These are phyloP conservation scores for Sodiomyces alkalinus DNA, from an alignment of 2,329 filamentous ascomycete genomes.

Conservation along the genomic window DNA sequence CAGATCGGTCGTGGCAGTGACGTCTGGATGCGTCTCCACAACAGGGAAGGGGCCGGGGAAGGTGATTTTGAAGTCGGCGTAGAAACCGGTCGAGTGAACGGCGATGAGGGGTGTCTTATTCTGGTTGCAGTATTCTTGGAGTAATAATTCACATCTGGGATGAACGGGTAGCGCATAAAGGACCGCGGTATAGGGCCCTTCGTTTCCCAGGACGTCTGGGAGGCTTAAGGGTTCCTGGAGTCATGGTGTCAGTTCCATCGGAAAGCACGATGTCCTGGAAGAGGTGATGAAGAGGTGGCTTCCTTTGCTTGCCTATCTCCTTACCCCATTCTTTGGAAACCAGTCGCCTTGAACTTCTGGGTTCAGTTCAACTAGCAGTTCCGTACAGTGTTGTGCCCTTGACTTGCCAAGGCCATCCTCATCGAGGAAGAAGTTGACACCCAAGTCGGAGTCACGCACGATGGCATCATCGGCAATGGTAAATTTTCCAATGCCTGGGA, in stretches of 20 bases:
- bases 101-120: slow-evolving; percentile 62
- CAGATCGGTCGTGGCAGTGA: slow-evolving; percentile 70
- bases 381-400: slow-evolving; percentile 63
- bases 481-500: slow-evolving; percentile 66
- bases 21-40: slow-evolving; percentile 88
- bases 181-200: slow-evolving; percentile 34
- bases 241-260: slow-evolving; percentile 1
- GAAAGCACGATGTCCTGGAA: no score
- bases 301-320: slow-evolving; percentile 2
- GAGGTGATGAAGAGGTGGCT: no score
- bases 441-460: slow-evolving; percentile 72
- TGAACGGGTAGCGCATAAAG: slow-evolving; percentile 37
- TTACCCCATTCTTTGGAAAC: slow-evolving; percentile 34
- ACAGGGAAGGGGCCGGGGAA: slow-evolving; percentile 74
- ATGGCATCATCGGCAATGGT: slow-evolving; percentile 71
- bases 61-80: slow-evolving; percentile 71
- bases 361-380: slow-evolving; percentile 74
- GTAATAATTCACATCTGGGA: slow-evolving; percentile 25
- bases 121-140: slow-evolving; percentile 32
- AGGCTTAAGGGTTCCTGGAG: slow-evolving; percentile 19
- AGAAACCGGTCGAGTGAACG: slow-evolving; percentile 83
- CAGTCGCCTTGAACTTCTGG: slow-evolving; percentile 76
- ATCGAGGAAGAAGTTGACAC: slow-evolving; percentile 94
- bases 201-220: slow-evolving; percentile 22
- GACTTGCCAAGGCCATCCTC: slow-evolving; percentile 60